Evolutionary conservation across 2,329 filamentous ascomycete genomes (phyloP), one percentile per base, ranked within the genome.

Genomic region (Cordyceps cicadae): DNA sequence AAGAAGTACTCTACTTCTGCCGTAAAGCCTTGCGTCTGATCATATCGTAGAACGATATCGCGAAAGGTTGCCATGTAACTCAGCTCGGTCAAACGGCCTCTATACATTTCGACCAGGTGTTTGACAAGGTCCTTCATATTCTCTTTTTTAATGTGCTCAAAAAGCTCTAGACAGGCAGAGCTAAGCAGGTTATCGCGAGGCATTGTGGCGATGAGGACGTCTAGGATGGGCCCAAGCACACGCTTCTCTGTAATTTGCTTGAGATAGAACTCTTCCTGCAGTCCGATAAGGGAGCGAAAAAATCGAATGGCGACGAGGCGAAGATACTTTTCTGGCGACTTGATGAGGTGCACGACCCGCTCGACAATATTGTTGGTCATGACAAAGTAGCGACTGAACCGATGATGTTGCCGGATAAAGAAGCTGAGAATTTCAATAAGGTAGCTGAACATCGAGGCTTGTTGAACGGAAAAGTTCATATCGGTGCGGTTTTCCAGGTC

Each of bases 391-490:
- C 95, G 94, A 77, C 88, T 92, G 67, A 91, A 86, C 68, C 90
- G 87, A 46, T 88, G 83, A 74, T 97, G 93, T 69, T 95, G 90
- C 46, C 92, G 87, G 65, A 97, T 87, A 72, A 97, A 97, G 76
- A 95, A 97, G 71, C 89, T 92, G 55, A 97, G 81, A 32, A 97
- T 90, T 70, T 99, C 94, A 59, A 97, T 88, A 55, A 99, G 79
- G 71, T 97, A 94, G 21, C 87, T 87, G 73, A 92, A 96, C 64
- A 97, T 82, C n/a, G 90, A 90, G 29, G 94, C 90, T 72, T 96
- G 88, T 67, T 94, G 87, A 59, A 91, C 88, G 26, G 83, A 83
- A 65, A 97, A 87, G 63, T 86, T 80, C 75, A 89, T 81, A 67
- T 90, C 84, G 46, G 81, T 72, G 63, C 86, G 82, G 56, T 82